Evolutionary conservation across 202 grass and related monocot species (phyloP), one percentile per base, ranked within the genome.

Genomic region (Zoysia matrella): DNA sequence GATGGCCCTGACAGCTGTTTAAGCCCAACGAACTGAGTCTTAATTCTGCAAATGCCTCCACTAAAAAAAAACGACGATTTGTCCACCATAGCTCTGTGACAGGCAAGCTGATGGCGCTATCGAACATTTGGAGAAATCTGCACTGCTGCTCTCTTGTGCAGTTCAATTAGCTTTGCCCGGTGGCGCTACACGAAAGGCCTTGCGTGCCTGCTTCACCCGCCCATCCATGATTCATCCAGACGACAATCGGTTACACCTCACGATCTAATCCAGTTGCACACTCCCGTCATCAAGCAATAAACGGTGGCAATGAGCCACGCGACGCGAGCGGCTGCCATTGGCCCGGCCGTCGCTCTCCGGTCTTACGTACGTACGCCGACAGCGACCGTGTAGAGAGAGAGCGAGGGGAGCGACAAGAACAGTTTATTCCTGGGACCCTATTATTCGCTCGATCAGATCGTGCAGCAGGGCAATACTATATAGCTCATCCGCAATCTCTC

Each of bases 1-100:
- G 75, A 98, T 47, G 7, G 91, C 72, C 43, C 92, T 92, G 50
- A 47, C 82, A 61, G 93, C 93, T 5, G 60, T 68, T 47, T 30
- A 30, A 30, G 22, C 22, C 22, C 22, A 30, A 30, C 22, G 22
- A 30, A 30, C 22, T 30, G 22, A 30, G 22, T 30, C 22, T 30
- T 30, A 30, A 30, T 30, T 30, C 22, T 30, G 22, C 22, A 30
- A 30, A 30, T 30, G 22, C 22, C 22, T 30, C 22, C 22, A 30
- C 22, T 30, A 30, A 30, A 30, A 30, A 30, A 30, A 30, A 30
- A 30, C 22, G 22, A 30, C 22, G 22, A 30, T 30, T 30, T 30
- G 22, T 30, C 83, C 79, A 63, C 56, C 36, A 13, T 74, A 84
- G 11, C 71, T 73, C 51, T 84, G 76, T 68, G 80, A 10, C 7